Conservation (phyloP, 2,329 filamentous ascomycete species). For the Zelopaecilomyces penicillatus region DNA sequence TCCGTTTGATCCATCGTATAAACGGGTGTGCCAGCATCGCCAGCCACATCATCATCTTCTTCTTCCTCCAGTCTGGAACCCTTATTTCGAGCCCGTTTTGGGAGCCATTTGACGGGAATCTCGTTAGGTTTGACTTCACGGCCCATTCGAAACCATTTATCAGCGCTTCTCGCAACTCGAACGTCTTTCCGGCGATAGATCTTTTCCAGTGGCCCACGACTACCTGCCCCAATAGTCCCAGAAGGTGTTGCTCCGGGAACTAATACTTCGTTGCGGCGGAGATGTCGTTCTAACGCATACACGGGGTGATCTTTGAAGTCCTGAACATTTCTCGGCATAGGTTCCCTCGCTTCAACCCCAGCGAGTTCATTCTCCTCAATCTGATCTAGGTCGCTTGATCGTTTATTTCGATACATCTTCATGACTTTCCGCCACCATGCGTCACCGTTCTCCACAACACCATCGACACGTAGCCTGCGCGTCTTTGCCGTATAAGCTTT, state of each 20-base stretch:
- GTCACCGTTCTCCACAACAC: constrained; percentile 36
- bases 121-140: constrained; percentile 70
- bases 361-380: constrained; percentile 73
- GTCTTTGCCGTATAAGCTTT: constrained; percentile 91
- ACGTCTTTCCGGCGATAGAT: constrained; percentile 81
- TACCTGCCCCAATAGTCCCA: constrained; percentile 68
- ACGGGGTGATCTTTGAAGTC: constrained; percentile 83
- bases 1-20: constrained; percentile 60
- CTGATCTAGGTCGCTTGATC: constrained; percentile 61
- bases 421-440: constrained; percentile 48
- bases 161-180: constrained; percentile 64
- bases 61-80: constrained; percentile 17
- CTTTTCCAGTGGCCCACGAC: constrained; percentile 56
- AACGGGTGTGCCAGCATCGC: constrained; percentile 42
- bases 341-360: constrained; percentile 63
- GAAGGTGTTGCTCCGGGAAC: constrained; percentile 59
- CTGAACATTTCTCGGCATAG: constrained; percentile 75
- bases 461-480: constrained; percentile 69
- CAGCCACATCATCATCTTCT: constrained; percentile 20
- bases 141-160: constrained; percentile 87
- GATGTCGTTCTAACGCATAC: constrained; percentile 76
- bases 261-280: constrained; percentile 77
- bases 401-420: constrained; percentile 34
- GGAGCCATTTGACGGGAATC: constrained; percentile 70
- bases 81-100: constrained; percentile 34